Evolutionary conservation across 164 flowering plant species (phyloP), one percentile per base, ranked within the genome.

Genomic region (Chimonanthus praecox): DNA sequence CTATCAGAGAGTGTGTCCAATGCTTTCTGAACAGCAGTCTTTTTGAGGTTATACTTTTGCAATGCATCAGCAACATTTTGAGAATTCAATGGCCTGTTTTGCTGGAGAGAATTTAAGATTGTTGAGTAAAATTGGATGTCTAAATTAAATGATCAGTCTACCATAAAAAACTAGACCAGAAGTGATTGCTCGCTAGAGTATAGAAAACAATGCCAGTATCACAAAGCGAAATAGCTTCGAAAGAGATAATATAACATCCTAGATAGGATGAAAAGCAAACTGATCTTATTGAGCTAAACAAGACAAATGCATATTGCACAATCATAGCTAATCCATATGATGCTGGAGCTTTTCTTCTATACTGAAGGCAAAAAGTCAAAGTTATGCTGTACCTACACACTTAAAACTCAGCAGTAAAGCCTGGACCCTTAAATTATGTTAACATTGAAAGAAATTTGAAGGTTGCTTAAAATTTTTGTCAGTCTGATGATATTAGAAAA

Each of bases 41-140:
- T 96, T 73, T 96, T 96, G 18, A 96, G 98, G 73, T 88, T 94
- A 73, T 79, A 89, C 89, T 94, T 96, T 86, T 96, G 99, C 84
- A 93, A 73, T 10, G 91, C 78, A 82, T 92, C 99, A 15, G 98
- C 97, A 65, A 80, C 97, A 85, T 87, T 92, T 82, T 96, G 99
- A 66, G 97, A 78, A 83, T 96, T 96, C 67, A 92, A 72, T 18
- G 97, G 99, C 76, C 88, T 87, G 74, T 94, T 93, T 96, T 94
- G 98, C 98, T 96, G 87, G 15, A 54, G 75, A 5, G 58, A 64
- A n/a, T 65, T 20, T 11, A 43, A 63, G 43, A 62, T 4, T 20
- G 46, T 11, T 21, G 33, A 63, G 20, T 2, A 45, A 9, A 65
- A 21, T 3, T 71, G 5, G 20, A 47, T 18, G 18, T 62, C 47